These are phyloP conservation scores for Curvularia lunata DNA, from an alignment of 2,329 filamentous ascomycete species.

Conservation along the genomic window DNA sequence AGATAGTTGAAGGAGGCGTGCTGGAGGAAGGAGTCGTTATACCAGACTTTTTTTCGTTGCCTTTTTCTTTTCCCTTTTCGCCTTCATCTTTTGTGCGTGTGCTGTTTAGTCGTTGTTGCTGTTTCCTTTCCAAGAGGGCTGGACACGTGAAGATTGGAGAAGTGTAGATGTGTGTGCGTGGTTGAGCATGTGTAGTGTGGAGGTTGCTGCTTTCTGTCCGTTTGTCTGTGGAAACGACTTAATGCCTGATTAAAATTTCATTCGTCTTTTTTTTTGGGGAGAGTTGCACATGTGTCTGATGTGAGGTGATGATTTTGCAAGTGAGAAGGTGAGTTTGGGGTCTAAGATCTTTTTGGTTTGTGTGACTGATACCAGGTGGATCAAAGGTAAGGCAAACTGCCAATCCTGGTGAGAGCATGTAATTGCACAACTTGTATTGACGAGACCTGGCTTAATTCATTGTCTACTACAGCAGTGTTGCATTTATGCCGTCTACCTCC, in stretches of 20 bases:
- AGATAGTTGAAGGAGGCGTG: not conserved
- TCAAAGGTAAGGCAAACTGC: not conserved
- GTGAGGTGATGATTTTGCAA: not conserved
- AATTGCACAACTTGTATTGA: not conserved
- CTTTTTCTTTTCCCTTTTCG: not conserved
- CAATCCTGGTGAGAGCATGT: not conserved
- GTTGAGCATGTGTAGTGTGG: no score
- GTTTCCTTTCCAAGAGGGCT: not conserved
- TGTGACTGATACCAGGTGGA: not conserved
- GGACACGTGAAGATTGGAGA: no score
- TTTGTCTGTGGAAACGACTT: conserved; percentile 2
- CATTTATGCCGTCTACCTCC: not conserved
- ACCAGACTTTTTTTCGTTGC: not conserved
- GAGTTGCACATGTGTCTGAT: not conserved
- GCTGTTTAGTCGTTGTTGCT: no score
- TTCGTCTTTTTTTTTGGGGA: not conserved
- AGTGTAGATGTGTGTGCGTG: not conserved
- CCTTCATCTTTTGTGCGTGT: not conserved
- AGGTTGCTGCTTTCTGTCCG: not conserved
- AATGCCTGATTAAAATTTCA: not conserved
- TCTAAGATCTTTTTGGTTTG: not conserved
- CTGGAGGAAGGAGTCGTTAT: not conserved
- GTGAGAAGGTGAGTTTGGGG: not conserved
- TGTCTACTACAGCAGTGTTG: not conserved
- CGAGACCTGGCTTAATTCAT: not conserved